These are phyloP conservation scores for Chlorella vulgaris DNA, from an alignment of 139 green algal genomes.

Conservation along the genomic window DNA sequence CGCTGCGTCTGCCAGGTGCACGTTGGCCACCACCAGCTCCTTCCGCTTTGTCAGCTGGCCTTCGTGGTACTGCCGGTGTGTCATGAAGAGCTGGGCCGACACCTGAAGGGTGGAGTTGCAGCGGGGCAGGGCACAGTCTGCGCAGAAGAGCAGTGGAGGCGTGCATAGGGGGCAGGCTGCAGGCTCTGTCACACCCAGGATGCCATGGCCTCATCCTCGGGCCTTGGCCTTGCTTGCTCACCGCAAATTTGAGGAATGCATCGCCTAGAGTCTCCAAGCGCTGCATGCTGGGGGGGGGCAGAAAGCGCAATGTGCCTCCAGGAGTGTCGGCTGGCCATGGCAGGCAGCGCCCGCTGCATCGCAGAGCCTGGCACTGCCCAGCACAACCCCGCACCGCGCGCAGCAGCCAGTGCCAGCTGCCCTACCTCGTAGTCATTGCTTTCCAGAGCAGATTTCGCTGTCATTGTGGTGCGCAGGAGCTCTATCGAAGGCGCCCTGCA, in stretches of 20 bases:
- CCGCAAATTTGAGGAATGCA: conserved; percentile 53
- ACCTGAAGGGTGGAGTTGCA: conserved; percentile 13
- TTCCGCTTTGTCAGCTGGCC: conserved; percentile 57
- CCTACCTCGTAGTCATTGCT: conserved; percentile 26
- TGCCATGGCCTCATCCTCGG: too few relatives aligned
- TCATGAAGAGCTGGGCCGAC: conserved; percentile 33
- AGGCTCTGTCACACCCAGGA: too few relatives aligned
- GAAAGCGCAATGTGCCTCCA: too few relatives aligned
- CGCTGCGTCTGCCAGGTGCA: conserved; percentile 22
- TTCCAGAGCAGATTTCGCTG: conserved; percentile 37
- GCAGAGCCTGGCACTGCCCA: too few relatives aligned
- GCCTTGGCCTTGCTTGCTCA: too few relatives aligned
- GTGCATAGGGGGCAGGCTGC: neutral
- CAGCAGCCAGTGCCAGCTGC: too few relatives aligned
- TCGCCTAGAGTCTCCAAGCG: conserved; percentile 57
- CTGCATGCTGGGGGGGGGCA: conserved; percentile 35
- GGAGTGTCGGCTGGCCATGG: neutral
- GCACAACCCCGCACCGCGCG: too few relatives aligned
- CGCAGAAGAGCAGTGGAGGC: too few relatives aligned
- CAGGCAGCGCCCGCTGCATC: too few relatives aligned
- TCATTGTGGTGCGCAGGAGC: conserved; percentile 47
- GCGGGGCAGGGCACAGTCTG: too few relatives aligned
- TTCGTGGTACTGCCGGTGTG: conserved; percentile 40
- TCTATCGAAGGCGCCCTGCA: conserved; percentile 34
- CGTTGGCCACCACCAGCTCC: conserved; percentile 52